Percentiles rank a stretch among this genome's conserved stretches.
phyloP scores from a whole-genome alignment of 1,284 basidiomycete genomes.

The Hymenochaete sp. region DNA sequence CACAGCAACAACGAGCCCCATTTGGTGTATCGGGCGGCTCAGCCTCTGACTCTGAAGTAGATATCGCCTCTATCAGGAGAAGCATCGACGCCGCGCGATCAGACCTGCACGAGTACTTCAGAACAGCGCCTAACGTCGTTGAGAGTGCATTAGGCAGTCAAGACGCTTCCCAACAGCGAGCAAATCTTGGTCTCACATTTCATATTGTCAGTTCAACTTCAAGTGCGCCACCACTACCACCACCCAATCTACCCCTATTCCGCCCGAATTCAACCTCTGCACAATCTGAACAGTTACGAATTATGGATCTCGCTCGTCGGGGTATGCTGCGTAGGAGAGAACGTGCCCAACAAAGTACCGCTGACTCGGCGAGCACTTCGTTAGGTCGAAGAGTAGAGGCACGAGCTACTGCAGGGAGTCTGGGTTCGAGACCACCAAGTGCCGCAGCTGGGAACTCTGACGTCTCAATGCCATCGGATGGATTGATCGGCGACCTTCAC shows the following conservation, averaged over 20 bases:
- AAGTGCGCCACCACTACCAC: neutral
- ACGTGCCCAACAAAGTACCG: too few relatives aligned
- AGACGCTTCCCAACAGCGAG: neutral
- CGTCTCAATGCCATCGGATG: slow-evolving; percentile 3
- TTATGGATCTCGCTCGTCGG: slow-evolving; percentile 26
- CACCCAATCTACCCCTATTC: too few relatives aligned
- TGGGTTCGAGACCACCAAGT: too few relatives aligned
- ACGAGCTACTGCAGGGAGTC: slow-evolving; percentile 32
- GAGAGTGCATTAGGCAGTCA: neutral
- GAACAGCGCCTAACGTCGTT: slow-evolving; percentile 5
- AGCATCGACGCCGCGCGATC: slow-evolving; percentile 25
- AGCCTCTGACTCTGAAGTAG: too few relatives aligned
- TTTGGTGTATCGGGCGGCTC: too few relatives aligned
- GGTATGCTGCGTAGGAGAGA: slow-evolving; percentile 17
- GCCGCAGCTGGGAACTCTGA: slow-evolving; percentile 18
- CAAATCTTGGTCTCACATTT: too few relatives aligned
- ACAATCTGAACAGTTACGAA: slow-evolving; percentile 8
- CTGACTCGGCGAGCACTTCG: slow-evolving; percentile 22
- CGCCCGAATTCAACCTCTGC: neutral
- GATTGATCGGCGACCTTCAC: neutral
- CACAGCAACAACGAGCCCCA: too few relatives aligned
- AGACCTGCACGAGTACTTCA: slow-evolving; percentile 7
- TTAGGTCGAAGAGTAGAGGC: slow-evolving; percentile 45
- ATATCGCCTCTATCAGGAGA: neutral
- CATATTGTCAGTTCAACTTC: too few relatives aligned